Base-by-base conservation (phyloP, 345 rosid species). In the Eucalyptus coolabah region DNA sequence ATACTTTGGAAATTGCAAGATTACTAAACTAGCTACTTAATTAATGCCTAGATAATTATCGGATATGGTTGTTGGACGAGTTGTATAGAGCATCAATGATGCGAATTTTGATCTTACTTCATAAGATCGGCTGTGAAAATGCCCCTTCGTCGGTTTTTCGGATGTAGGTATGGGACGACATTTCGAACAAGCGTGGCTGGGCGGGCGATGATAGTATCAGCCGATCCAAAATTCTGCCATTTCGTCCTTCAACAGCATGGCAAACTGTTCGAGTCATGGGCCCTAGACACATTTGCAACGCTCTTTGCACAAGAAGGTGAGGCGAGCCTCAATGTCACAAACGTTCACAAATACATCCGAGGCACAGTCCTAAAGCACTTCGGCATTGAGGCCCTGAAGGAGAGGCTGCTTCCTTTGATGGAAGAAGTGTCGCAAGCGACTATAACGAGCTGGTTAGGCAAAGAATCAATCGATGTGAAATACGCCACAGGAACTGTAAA, bases 101-200 rank as follows among this genome's bases (percentile, higher is more conserved):
- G 24, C 50, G 2, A 14, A 53, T 77, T 72, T 4, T 10, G 8
- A 45, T 40, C 30, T 44, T 87, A 19, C 40, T 17, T 42, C 2
- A 7, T 44, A 32, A 12, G 50, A 32, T n/a, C 14, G 2, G 6
- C 45, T 26, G 32, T 87, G 24, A 11, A 60, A 26, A 60, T 56
- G 8, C 21, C 37, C 21, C 34, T 88, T 45, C 9, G 14, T 37
- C 69, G 40, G 42, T n/a, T 50, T 6, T 32, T 8, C 32, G 26
- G 28, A n/a, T 42, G 77, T 9, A 89, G 90, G 63, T 89, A 89
- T 21, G 91, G 92, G 88, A 91, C 51, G 50, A 86, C 91, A 34
- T 92, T 90, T 82, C 69, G 81, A 32, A 91, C 91, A 7, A 91
- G 80, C 32, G 42, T 92, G 32, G 89, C 87, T 5, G 91, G 91